Evolutionary conservation across 352 stramenopile genomes (phyloP).

Genomic region (Lagenidium giganteum): DNA sequence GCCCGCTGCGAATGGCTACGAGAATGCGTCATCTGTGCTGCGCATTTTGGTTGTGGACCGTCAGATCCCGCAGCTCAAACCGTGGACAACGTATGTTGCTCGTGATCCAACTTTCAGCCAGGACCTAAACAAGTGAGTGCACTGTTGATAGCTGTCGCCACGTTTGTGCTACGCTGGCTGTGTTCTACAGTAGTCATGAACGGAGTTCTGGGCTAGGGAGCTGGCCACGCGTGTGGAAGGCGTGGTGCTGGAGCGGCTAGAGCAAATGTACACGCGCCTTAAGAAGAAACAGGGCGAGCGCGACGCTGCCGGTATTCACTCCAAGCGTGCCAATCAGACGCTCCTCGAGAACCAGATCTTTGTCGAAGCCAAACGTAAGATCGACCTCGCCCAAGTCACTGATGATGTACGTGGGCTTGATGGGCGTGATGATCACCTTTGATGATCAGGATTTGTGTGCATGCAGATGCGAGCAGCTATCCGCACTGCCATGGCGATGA

Average conservation of each 20-base stretch:
- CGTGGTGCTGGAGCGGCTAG: slow-evolving; percentile 34
- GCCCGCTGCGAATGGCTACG: too few species aligned
- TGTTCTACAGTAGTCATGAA: too few species aligned
- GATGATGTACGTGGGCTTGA: slow-evolving; percentile 41
- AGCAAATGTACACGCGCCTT: slow-evolving; percentile 29
- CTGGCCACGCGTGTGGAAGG: slow-evolving; percentile 32
- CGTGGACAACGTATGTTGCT: slow-evolving; percentile 38
- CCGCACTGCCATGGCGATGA: slow-evolving; percentile 17
- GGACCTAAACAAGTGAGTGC: slow-evolving; percentile 36
- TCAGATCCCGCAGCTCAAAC: slow-evolving; percentile 35
- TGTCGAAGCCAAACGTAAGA: slow-evolving; percentile 58
- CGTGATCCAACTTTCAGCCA: slow-evolving; percentile 38
- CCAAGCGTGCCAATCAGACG: slow-evolving; percentile 27
- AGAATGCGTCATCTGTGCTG: too few species aligned
- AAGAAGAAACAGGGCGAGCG: slow-evolving; percentile 35
- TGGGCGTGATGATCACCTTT: background rate
- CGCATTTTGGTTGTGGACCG: too few species aligned
- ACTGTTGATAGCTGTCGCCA: too few species aligned
- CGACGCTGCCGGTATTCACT: slow-evolving; percentile 37
- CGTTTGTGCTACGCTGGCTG: background rate
- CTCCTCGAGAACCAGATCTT: slow-evolving; percentile 50
- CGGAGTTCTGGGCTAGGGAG: slow-evolving; percentile 23
- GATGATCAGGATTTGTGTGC: background rate
- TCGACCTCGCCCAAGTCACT: slow-evolving; percentile 33
- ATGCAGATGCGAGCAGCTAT: slow-evolving; percentile 44